Conservation (phyloP, 495 filamentous ascomycete genomes). For the Aspergillus ellipticus region DNA sequence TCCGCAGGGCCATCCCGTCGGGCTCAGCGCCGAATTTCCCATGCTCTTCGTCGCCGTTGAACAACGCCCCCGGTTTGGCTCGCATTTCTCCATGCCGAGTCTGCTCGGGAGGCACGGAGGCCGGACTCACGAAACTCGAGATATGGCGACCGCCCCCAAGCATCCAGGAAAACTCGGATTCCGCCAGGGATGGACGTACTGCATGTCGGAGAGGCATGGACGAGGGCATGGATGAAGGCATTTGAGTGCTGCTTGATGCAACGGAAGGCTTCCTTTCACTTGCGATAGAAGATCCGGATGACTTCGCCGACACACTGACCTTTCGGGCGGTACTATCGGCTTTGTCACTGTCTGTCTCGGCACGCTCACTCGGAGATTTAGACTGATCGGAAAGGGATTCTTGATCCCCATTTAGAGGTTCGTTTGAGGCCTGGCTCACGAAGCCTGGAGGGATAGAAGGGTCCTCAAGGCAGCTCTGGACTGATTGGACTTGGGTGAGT, state of each 20-base stretch:
- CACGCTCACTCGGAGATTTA: constrained; percentile 1
- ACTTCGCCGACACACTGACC: background rate
- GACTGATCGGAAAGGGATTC: background rate
- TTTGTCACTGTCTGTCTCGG: constrained; percentile 2
- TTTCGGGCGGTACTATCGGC: constrained; percentile 1
- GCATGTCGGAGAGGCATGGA: constrained; percentile 13
- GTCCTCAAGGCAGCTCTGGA: constrained; percentile 74
- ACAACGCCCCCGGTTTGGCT: constrained; percentile 36
- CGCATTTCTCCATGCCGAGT: constrained; percentile 32
- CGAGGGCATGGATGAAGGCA: constrained; percentile 10
- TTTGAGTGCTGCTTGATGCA: constrained; percentile 4
- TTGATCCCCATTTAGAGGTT: constrained; percentile 1
- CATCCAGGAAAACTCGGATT: constrained; percentile 96
- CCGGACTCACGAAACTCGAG: constrained; percentile 48
- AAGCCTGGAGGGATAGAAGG: constrained; percentile 44
- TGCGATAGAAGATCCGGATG: constrained; percentile 9
- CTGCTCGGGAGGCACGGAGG: constrained; percentile 46
- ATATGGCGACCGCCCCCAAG: constrained; percentile 56
- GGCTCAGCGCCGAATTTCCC: constrained; percentile 26
- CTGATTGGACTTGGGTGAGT: constrained; percentile 70
- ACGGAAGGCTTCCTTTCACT: background rate
- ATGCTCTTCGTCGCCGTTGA: constrained; percentile 35
- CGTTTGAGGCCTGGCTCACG: constrained; percentile 3
- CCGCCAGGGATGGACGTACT: constrained; percentile 50
- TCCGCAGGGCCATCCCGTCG: constrained; percentile 41